Base-by-base conservation (phyloP, 352 stramenopile genomes). In the Pythium diclinum region DNA sequence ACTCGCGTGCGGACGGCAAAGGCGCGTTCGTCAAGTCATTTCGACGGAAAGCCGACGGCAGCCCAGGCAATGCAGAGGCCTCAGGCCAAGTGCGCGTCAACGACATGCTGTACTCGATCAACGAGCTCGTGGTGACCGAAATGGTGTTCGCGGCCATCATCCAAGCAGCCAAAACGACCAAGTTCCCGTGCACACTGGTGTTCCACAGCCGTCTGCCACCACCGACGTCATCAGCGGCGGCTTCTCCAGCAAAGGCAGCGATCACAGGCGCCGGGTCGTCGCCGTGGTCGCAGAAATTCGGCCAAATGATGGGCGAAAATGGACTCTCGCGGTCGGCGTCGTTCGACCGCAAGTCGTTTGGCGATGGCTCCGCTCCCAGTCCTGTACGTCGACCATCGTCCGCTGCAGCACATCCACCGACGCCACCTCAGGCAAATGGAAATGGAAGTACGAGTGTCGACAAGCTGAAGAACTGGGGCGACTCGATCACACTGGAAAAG, bases 1-100 rank as follows among this genome's bases (percentile, higher is more conserved):
- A 85, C 71, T 94, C 85, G 4, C 75, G 82, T 44, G 68, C 78
- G 0, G 79, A 91, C n/a, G 80, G 80, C 6, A 81, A 72, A 23
- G 85, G 85, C 10, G 85, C 85, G 53, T 83, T 78, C 33, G 82
- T 94, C 30, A 92, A 90, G 60, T 72, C 77, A 13, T 94, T 94
- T 71, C 74, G 85, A 14, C 70, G 78, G n/a, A 81, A 76, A 69
- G 51, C 75, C 0, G 79, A 88, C n/a, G 80, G 80, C 4, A 49
- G 63, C 0, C 80, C 82, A 68, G 83, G 76, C 30, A 77, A 74
- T 11, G 75, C 85, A 2, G 81, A 94, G 67, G 79, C 77, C 17
- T 77, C 73, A 6, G 77, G 79, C 17, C 62, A 69, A n/a, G 70
- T 94, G 21, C 83, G 72, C 25, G 62, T 86, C 2, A 75, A 85